phyloP scores from a whole-genome alignment of 768 basidiomycete species.

The Boletales sp. region DNA sequence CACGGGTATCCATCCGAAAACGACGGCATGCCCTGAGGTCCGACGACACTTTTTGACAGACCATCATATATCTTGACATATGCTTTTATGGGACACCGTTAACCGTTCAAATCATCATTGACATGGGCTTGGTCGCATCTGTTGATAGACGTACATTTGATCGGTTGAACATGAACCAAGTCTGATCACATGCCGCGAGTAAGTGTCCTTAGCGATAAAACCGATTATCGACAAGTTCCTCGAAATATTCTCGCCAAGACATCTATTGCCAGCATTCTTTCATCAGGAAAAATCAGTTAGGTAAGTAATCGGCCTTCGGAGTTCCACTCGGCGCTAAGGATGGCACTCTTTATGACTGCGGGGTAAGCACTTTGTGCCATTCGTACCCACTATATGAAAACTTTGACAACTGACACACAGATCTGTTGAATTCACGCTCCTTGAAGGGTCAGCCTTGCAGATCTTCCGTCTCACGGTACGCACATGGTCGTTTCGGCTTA shows the following conservation, averaged over 20 bases:
- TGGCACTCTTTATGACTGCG: conserved; percentile 10
- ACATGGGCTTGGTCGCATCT: conserved; percentile 1
- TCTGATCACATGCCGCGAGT: neutral
- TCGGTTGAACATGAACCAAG: conserved; percentile 3
- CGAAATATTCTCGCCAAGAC: conserved; percentile 1
- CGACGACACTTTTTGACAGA: neutral
- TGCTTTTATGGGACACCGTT: neutral
- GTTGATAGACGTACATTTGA: conserved; percentile 16
- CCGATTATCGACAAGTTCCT: neutral
- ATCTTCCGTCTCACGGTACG: neutral
- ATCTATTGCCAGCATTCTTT: neutral
- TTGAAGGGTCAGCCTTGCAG: neutral
- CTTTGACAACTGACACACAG: neutral
- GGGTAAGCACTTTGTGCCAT: conserved; percentile 24
- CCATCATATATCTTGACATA: neutral
- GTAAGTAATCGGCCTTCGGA: conserved; percentile 2
- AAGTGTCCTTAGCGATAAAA: too few relatives aligned
- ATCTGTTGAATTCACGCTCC: neutral
- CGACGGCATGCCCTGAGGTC: neutral
- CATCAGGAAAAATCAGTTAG: conserved; percentile 1
- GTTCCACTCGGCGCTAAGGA: conserved; percentile 2
- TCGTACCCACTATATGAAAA: conserved; percentile 4
- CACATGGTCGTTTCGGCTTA: neutral
- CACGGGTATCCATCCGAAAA: conserved; percentile 8
- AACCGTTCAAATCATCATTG: conserved; percentile 3